These are phyloP conservation scores for Colletotrichum godetiae DNA, from an alignment of 2,329 filamentous ascomycete species.

Conservation along the genomic window DNA sequence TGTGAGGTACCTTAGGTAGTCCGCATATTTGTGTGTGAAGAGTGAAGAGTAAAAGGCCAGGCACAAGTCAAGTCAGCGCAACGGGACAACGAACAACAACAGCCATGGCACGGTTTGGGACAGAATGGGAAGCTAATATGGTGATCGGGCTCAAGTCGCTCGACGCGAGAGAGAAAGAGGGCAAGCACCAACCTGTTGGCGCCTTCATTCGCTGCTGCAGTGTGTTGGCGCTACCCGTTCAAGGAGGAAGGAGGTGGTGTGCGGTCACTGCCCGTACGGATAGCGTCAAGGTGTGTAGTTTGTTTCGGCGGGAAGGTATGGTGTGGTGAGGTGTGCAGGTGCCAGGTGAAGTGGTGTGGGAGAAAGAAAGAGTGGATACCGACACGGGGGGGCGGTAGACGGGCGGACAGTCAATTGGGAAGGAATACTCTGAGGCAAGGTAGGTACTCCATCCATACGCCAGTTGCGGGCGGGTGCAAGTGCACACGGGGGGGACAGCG, in stretches of 20 bases:
- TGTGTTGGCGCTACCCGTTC: constrained; percentile 20
- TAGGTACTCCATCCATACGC: background rate
- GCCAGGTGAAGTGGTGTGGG: background rate
- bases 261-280: background rate
- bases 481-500: background rate
- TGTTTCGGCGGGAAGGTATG: background rate
- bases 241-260: constrained; percentile 19
- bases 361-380: background rate
- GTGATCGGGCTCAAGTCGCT: constrained; percentile 20
- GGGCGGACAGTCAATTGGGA: background rate
- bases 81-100: constrained; percentile 15
- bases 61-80: constrained; percentile 5
- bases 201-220: constrained; percentile 20
- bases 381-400: background rate
- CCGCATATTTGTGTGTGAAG: background rate
- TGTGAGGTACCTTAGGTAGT: background rate
- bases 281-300: background rate
- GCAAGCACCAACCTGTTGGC: constrained; percentile 25
- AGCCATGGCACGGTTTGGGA: constrained; percentile 25
- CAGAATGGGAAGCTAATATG: constrained; percentile 32
- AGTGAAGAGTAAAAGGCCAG: constrained; percentile 3
- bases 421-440: background rate
- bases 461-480: background rate
- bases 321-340: too few species aligned
- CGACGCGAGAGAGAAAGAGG: constrained; percentile 30